These are phyloP conservation scores for Ceratobasidium sp. DNA, from an alignment of 1,284 basidiomycete genomes.

Conservation along the genomic window DNA sequence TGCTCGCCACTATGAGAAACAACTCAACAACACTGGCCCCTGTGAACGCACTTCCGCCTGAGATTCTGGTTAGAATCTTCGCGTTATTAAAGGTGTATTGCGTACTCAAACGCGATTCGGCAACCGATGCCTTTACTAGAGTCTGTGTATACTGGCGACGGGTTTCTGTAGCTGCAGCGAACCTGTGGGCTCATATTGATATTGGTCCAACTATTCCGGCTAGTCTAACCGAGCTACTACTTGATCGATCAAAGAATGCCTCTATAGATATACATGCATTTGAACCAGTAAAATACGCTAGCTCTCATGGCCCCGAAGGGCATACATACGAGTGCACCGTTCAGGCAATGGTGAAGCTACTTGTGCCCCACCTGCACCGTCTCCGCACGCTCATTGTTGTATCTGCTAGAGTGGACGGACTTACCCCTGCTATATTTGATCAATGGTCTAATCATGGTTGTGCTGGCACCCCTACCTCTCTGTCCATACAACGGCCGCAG, in stretches of 20 bases:
- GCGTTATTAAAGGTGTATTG: not conserved
- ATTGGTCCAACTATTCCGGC: not conserved
- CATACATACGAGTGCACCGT: too few species aligned
- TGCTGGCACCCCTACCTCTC: too few species aligned
- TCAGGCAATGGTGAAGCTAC: too few species aligned
- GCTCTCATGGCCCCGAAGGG: too few species aligned
- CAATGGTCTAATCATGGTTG: too few species aligned
- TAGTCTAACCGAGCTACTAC: not conserved
- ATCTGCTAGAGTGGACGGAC: too few species aligned
- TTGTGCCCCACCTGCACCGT: too few species aligned
- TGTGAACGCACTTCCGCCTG: constrained; percentile 14
- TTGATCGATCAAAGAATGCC: not conserved
- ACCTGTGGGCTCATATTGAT: constrained; percentile 13
- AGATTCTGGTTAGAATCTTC: constrained; percentile 22
- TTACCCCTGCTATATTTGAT: too few species aligned
- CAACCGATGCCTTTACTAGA: not conserved
- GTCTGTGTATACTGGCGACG: constrained; percentile 9
- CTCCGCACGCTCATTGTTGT: too few species aligned
- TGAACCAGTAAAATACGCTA: not conserved
- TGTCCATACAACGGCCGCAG: not conserved
- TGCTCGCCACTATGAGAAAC: constrained; percentile 12
- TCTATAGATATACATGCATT: not conserved
- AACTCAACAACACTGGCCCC: not conserved
- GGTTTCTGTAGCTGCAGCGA: not conserved
- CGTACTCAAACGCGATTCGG: not conserved